Percentiles rank a stretch among this genome's conserved stretches.
Conservation (phyloP, 2,329 filamentous ascomycete genomes). For the Aureobasidium sp. region DNA sequence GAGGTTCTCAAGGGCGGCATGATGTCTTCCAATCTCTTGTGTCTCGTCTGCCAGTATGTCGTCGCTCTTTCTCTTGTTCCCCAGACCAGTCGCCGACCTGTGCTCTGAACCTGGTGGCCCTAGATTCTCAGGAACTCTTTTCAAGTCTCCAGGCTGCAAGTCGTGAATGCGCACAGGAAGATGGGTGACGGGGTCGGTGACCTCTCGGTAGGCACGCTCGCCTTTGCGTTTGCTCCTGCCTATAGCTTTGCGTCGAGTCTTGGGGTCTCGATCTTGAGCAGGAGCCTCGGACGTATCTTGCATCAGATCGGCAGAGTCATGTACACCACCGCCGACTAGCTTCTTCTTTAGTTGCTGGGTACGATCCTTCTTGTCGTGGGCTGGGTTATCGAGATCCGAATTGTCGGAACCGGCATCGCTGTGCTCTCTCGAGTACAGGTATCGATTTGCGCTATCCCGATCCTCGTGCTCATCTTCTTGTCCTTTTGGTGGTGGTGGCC, state of each 20-base stretch:
- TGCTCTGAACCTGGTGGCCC: constrained; percentile 29
- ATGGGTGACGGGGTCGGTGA: constrained; percentile 66
- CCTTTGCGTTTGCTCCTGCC: constrained; percentile 38
- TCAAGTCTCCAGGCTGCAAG: constrained; percentile 25
- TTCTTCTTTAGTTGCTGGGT: constrained; percentile 13
- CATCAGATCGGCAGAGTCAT: constrained; percentile 19
- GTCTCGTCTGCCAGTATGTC: constrained; percentile 36
- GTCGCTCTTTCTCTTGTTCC: constrained; percentile 35
- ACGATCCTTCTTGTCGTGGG: constrained; percentile 11
- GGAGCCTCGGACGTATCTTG: constrained; percentile 38
- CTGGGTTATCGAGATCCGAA: constrained; percentile 13
- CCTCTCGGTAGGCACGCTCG: constrained; percentile 46
- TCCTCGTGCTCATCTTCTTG: constrained; percentile 19
- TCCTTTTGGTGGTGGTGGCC: constrained; percentile 1
- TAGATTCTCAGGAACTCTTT: constrained; percentile 34
- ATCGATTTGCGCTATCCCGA: constrained; percentile 22
- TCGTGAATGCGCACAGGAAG: constrained; percentile 60
- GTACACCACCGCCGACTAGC: constrained; percentile 14
- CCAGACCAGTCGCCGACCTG: constrained; percentile 36
- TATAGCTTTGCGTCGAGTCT: constrained; percentile 40
- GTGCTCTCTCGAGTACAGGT: constrained; percentile 17
- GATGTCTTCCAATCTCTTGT: constrained; percentile 32
- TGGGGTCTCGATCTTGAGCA: constrained; percentile 30
- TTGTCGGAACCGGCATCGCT: constrained; percentile 13
- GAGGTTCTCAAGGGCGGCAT: constrained; percentile 39